phyloP scores from a whole-genome alignment of 164 flowering plant genomes.

The Chimonanthus praecox region DNA sequence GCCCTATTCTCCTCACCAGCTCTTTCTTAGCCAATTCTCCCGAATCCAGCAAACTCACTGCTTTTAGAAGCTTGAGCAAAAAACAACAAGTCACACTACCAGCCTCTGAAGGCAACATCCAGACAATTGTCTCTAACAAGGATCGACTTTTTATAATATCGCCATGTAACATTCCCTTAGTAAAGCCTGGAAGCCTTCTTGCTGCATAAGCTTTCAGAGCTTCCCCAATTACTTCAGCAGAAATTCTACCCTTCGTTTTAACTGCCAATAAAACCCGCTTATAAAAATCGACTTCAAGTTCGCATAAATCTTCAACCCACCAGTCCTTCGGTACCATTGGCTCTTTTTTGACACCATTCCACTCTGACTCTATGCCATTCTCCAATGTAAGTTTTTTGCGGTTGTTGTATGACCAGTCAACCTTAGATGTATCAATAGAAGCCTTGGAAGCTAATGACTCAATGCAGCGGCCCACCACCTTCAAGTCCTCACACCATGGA shows the following conservation, averaged over 20 bases:
- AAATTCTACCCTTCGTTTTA: constrained; percentile 41
- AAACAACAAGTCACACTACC: constrained; percentile 73
- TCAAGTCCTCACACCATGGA: constrained; percentile 69
- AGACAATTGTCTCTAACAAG: constrained; percentile 53
- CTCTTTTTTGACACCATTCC: constrained; percentile 49
- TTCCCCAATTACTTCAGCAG: constrained; percentile 66
- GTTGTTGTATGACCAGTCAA: constrained; percentile 91
- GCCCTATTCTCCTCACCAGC: constrained; percentile 62
- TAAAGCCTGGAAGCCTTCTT: constrained; percentile 62
- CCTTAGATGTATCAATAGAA: constrained; percentile 56
- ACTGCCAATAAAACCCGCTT: constrained; percentile 53
- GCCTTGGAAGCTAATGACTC: constrained; percentile 75
- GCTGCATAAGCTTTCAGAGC: constrained; percentile 73
- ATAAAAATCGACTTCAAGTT: constrained; percentile 71
- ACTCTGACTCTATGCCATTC: constrained; percentile 48
- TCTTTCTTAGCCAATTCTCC: constrained; percentile 46
- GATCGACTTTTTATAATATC: constrained; percentile 38
- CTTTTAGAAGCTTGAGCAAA: constrained; percentile 71
- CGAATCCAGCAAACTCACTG: constrained; percentile 44
- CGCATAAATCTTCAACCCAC: constrained; percentile 98
- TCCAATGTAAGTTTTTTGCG: constrained; percentile 67
- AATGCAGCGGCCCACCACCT: constrained; percentile 57
- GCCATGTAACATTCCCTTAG: constrained; percentile 39
- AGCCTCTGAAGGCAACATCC: constrained; percentile 66
- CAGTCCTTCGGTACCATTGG: constrained; percentile 70